Conservation (phyloP, 2,329 filamentous ascomycete genomes). For the Sclerotinia glacialis region DNA sequence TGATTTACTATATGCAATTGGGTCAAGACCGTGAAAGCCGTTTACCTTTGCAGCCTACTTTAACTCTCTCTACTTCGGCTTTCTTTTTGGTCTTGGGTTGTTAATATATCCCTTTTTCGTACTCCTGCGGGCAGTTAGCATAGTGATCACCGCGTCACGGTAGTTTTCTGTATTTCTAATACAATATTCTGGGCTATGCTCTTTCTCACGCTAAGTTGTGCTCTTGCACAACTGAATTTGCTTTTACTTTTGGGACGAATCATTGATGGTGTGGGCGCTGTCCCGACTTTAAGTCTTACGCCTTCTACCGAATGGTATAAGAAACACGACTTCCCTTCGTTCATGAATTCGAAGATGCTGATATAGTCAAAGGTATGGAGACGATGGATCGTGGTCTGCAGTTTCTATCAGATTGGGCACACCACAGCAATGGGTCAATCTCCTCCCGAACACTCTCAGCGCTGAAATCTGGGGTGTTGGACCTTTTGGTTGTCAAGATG, state of each 20-base stretch:
- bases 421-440: conserved; percentile 52
- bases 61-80: neutral
- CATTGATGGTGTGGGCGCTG: conserved; percentile 8
- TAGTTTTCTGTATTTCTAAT: neutral
- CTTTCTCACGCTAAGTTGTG: neutral
- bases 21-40: neutral
- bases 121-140: neutral
- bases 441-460: conserved; percentile 63
- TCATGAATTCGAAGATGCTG: neutral
- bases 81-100: neutral
- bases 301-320: conserved; percentile 36
- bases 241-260: neutral
- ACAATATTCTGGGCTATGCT: neutral
- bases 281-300: conserved; percentile 32
- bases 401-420: conserved; percentile 59
- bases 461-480: conserved; percentile 71
- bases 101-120: neutral
- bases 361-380: conserved; percentile 50
- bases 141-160: neutral
- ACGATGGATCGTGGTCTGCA: conserved; percentile 71
- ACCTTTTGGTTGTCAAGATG: conserved; percentile 50
- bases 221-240: neutral
- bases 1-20: neutral
- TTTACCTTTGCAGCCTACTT: neutral
- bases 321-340: no score